These are phyloP conservation scores for Fusarium acutatum DNA, from an alignment of 2,329 filamentous ascomycete species.

Conservation along the genomic window DNA sequence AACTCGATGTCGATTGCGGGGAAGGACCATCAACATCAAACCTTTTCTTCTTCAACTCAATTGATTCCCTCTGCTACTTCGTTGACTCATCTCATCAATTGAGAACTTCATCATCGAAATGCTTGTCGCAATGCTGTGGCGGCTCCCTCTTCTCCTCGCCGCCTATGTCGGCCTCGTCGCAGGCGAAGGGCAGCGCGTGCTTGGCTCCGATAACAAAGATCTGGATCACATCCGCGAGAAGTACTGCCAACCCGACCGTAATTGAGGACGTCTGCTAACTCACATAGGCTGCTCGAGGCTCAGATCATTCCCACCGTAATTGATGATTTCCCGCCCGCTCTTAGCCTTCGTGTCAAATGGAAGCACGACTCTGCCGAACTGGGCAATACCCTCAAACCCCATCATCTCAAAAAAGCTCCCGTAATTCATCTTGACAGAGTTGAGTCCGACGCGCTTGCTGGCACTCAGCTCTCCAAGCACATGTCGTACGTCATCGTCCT, in stretches of 20 bases:
- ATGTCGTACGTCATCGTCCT: conserved; percentile 17
- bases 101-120: rapidly evolving
- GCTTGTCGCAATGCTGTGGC: background rate
- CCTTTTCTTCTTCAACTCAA: background rate
- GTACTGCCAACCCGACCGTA: background rate
- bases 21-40: background rate
- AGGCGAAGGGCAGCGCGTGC: background rate
- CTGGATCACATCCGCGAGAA: conserved; percentile 10
- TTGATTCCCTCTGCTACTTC: rapidly evolving
- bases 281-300: background rate
- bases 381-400: conserved; percentile 24
- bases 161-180: background rate
- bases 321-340: conserved; percentile 28
- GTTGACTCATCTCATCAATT: background rate
- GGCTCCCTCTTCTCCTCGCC: background rate
- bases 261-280: rapidly evolving
- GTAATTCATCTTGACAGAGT: background rate
- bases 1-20: conserved; percentile 6
- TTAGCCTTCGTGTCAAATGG: conserved; percentile 23
- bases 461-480: background rate
- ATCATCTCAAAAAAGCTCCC: background rate
- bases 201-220: background rate
- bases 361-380: conserved; percentile 17
- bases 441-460: background rate
- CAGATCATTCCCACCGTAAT: conserved; percentile 31